Evolutionary conservation across 179 eudicot species (phyloP).

Genomic region (Silene noctiflora): DNA sequence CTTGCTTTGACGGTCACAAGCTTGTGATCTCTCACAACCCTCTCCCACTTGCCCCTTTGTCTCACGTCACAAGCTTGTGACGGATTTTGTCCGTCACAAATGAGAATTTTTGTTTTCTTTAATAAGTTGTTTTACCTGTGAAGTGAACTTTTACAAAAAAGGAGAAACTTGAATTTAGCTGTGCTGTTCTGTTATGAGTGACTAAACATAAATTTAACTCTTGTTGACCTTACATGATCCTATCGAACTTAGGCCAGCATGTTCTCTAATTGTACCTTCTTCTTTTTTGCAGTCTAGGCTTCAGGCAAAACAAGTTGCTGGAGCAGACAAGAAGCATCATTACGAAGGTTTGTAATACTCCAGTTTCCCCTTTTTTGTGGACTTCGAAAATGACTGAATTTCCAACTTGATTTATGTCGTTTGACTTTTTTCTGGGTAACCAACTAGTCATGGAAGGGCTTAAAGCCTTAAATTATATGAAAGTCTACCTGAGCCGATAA

Average conservation of each 20-base stretch:
- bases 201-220: not conserved
- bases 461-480: too few relatives aligned
- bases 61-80: too few relatives aligned
- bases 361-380: not conserved
- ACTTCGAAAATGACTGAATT: not conserved
- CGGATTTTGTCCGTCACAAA: too few relatives aligned
- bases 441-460: too few relatives aligned
- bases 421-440: too few relatives aligned
- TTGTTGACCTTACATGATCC: not conserved
- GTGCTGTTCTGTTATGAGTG: not conserved
- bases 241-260: not conserved
- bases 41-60: too few relatives aligned
- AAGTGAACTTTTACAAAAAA: not conserved
- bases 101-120: too few relatives aligned
- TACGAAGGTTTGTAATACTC: constrained; percentile 58
- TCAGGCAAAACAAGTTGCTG: constrained; percentile 78
- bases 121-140: too few relatives aligned
- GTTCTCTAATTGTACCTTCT: not conserved
- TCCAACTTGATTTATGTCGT: not conserved
- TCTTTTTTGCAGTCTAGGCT: constrained; percentile 68
- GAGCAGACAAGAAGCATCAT: constrained; percentile 72
- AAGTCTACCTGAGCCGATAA: too few relatives aligned
- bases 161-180: constrained; percentile 5
- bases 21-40: too few relatives aligned
- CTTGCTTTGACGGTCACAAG: too few relatives aligned